phyloP scores from a whole-genome alignment of 148 eudicot species.

The Chenopodium berlandieri region DNA sequence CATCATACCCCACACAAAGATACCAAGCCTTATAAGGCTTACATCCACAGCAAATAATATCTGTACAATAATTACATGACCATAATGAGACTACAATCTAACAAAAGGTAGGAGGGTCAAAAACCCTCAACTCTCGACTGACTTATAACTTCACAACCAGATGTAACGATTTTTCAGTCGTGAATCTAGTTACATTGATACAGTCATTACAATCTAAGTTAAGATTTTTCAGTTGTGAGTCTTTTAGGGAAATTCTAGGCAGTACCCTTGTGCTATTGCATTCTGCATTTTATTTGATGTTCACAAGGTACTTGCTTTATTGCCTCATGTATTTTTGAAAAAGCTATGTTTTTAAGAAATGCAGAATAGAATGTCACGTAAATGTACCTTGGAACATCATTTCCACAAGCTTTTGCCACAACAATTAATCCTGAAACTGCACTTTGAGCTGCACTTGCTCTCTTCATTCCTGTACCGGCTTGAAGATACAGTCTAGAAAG shows the following conservation, averaged over 20 bases:
- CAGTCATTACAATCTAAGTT: background rate
- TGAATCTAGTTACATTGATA: background rate
- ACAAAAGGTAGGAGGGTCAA: background rate
- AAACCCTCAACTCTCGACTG: background rate
- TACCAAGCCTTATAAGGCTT: background rate
- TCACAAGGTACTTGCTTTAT: too few species aligned
- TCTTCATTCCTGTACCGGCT: conserved; percentile 59
- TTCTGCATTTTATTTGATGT: too few species aligned
- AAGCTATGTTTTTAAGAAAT: background rate
- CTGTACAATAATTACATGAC: background rate
- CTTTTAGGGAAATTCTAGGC: background rate
- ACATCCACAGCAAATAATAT: background rate
- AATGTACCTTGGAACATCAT: conserved; percentile 89
- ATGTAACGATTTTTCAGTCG: too few species aligned
- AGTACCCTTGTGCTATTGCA: too few species aligned
- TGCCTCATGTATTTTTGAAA: background rate
- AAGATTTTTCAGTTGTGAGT: background rate
- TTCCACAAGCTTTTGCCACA: conserved; percentile 97
- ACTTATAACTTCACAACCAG: too few species aligned
- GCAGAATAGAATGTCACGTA: background rate
- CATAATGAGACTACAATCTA: background rate
- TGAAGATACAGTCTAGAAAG: conserved; percentile 84
- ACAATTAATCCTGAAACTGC: conserved; percentile 75
- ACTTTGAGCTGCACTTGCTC: conserved; percentile 71
- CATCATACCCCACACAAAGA: background rate